A percentile compares a stretch with the other conserved stretches of the same genome.
These are phyloP conservation scores for Helianthus annuus DNA, from an alignment of 129 eudicot species.

Conservation along the genomic window HanXRQr2.0-SUNRISE NC_035449.2:59103177-59103676, in stretches of 20 bases:
- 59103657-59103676: slow-evolving; percentile 29
- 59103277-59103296: slow-evolving; percentile 70
- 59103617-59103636: slow-evolving; percentile 33
- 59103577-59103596: slow-evolving; percentile 92
- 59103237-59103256: slow-evolving; percentile 83
- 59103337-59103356: not conserved
- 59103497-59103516: no score
- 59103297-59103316: slow-evolving; percentile 82
- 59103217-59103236: slow-evolving; percentile 77
- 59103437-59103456: no score
- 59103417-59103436: no score
- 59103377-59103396: no score
- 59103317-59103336: slow-evolving; percentile 46
- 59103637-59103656: slow-evolving; percentile 21
- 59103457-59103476: no score
- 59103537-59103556: slow-evolving; percentile 80
- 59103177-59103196: slow-evolving; percentile 91
- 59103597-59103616: slow-evolving; percentile 49
- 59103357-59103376: no score
- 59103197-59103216: slow-evolving; percentile 70
- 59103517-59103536: slow-evolving; percentile 94
- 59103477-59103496: no score
- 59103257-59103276: slow-evolving; percentile 70
- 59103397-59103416: no score
- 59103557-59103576: slow-evolving; percentile 87